Base-by-base conservation (phyloP, 345 rosid genomes). In the Chamaenerion angustifolium region DNA sequence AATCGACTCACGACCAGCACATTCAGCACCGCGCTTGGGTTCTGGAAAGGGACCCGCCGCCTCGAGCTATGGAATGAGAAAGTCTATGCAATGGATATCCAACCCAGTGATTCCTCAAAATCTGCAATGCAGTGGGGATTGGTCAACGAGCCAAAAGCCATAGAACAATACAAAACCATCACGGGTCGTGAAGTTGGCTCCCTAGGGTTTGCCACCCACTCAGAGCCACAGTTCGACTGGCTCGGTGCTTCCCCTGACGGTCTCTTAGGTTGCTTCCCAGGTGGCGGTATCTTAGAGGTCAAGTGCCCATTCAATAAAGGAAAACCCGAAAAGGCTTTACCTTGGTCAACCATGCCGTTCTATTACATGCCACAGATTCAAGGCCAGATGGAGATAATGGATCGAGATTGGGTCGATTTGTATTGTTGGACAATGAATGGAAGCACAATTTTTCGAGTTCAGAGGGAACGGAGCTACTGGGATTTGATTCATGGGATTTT, bases 241-340 rank as follows among this genome's bases (percentile, higher is more conserved):
- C 71, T 83, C n/a, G 98, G 98, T 12, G 98, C 89, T 19, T 90
- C 98, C 3, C 96, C 98, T 0, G 98, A 90, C 64, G 98, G 96
- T 25, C 73, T 90, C 61, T 88, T 86, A 0, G 83, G 62, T 51
- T 62, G 73, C 60, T 60, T 68, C 65, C 79, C 66, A 0, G 83
- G 67, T 23, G 84, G 79, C 44, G 98, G 98, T 42, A 68, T 90
- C 57, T 61, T 86, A 43, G 98, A 90, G 74, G 95, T 90, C 56
- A 90, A 90, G 52, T 90, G 96, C 46, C 98, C 98, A 0, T 90
- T 72, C 63, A 90, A 90, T 78, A 90, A 83, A 71, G 98, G 98
- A 48, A 90, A 80, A 58, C 89, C 93, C 0, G 88, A 90, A 21
- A 63, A 47, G 14, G 96, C 77, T 16, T 67, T 81, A 43, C 98